Percentiles rank a stretch among this genome's conserved stretches.
Evolutionary conservation across 306 rosid species (phyloP).

Genomic region (Nissolia schottii): DNA sequence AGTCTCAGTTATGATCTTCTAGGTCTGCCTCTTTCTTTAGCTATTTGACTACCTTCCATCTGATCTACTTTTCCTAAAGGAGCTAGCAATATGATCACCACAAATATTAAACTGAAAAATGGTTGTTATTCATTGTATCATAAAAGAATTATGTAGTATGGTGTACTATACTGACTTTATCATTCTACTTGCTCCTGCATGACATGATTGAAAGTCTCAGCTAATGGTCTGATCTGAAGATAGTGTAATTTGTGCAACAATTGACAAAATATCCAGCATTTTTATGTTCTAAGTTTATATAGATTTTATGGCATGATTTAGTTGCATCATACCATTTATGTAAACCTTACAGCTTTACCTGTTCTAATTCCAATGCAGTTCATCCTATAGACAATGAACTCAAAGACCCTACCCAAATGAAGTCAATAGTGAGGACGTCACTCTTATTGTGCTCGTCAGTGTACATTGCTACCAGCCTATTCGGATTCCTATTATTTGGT

Average conservation of each 20-base stretch:
- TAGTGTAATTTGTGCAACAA: neutral
- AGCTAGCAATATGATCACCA: neutral
- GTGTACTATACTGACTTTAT: neutral
- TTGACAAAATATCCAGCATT: neutral
- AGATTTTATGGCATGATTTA: neutral
- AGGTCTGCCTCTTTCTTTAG: too few relatives aligned
- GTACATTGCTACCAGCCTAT: slow-evolving; percentile 58
- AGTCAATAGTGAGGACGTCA: slow-evolving; percentile 46
- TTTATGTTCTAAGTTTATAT: neutral
- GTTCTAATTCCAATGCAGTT: slow-evolving; percentile 36
- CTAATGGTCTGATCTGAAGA: neutral
- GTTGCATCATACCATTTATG: neutral
- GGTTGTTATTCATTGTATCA: neutral
- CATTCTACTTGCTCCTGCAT: too few relatives aligned
- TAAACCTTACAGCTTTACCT: neutral
- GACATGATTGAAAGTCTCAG: neutral
- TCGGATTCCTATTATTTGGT: slow-evolving; percentile 62
- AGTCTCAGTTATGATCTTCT: too few relatives aligned
- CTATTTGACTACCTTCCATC: too few relatives aligned
- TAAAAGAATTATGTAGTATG: neutral
- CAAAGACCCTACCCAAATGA: slow-evolving; percentile 48
- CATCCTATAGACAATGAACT: slow-evolving; percentile 65
- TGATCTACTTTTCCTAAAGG: neutral
- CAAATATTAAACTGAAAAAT: neutral
- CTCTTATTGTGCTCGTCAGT: slow-evolving; percentile 50